phyloP scores from a whole-genome alignment of 805 yeast species.

The Metschnikowia baotianmanensis region DNA sequence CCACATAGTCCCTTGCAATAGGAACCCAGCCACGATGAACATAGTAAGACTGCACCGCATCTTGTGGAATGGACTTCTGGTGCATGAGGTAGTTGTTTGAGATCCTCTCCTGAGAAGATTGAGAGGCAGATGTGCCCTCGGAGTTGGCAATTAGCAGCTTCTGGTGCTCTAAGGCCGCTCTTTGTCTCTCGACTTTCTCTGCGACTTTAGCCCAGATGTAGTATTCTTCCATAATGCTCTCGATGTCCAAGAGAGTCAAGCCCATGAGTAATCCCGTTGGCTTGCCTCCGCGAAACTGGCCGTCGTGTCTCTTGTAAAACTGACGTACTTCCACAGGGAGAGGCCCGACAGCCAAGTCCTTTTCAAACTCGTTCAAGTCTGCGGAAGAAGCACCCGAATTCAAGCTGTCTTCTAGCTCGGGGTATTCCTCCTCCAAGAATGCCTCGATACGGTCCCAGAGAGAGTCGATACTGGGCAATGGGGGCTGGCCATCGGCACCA shows the following conservation, averaged over 20 bases:
- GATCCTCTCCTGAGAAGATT: conserved; percentile 12
- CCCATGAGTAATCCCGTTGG: conserved; percentile 48
- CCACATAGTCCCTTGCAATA: conserved; percentile 17
- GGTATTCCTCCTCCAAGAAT: conserved; percentile 46
- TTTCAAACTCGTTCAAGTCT: conserved; percentile 46
- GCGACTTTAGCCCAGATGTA: conserved; percentile 43
- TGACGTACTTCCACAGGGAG: conserved; percentile 45
- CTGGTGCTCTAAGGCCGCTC: conserved; percentile 28
- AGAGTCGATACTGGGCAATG: conserved; percentile 34
- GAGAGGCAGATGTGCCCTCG: conserved; percentile 13
- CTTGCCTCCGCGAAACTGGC: conserved; percentile 44
- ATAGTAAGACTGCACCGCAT: conserved; percentile 21
- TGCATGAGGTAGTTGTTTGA: conserved; percentile 20
- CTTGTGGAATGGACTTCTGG: conserved; percentile 20
- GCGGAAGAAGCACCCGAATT: conserved; percentile 45
- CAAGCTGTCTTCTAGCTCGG: conserved; percentile 43
- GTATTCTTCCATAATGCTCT: conserved; percentile 41
- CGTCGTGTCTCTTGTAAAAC: conserved; percentile 45
- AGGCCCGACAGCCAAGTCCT: conserved; percentile 41
- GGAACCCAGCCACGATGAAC: conserved; percentile 25
- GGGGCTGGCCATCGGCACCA: conserved; percentile 19
- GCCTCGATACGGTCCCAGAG: conserved; percentile 43
- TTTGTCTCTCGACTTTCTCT: conserved; percentile 39
- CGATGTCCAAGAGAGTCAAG: conserved; percentile 40
- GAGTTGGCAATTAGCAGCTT: conserved; percentile 19